phyloP scores from a whole-genome alignment of 2,329 filamentous ascomycete species.

The Calycina herbarum region DNA sequence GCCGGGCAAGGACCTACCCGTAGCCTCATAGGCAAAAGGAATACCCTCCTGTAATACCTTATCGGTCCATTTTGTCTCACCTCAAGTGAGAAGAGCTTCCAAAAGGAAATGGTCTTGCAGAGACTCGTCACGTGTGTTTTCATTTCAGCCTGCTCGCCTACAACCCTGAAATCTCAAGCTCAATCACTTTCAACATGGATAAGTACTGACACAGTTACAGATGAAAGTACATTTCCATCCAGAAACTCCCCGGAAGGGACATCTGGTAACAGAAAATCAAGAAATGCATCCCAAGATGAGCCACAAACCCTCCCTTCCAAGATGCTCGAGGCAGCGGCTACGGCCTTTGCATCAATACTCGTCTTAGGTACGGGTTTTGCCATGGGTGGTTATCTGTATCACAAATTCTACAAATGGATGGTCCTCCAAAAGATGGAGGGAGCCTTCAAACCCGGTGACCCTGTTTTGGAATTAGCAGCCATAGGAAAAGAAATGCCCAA shows the following conservation, averaged over 20 bases:
- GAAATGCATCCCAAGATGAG: constrained; percentile 21
- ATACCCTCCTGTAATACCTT: neutral
- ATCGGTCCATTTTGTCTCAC: neutral
- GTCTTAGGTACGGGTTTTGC: constrained; percentile 67
- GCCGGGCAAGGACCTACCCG: neutral
- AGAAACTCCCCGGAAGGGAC: neutral
- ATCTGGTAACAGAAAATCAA: neutral
- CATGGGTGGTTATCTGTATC: constrained; percentile 73
- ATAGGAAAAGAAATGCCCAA: constrained; percentile 56
- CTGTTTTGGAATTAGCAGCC: constrained; percentile 78
- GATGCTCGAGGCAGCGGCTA: constrained; percentile 73
- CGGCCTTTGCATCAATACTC: constrained; percentile 72
- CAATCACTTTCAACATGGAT: neutral
- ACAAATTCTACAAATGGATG: constrained; percentile 83
- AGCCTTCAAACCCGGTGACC: constrained; percentile 90
- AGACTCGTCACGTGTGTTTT: neutral
- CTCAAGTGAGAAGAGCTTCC: constrained; percentile 1
- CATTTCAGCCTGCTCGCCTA: neutral
- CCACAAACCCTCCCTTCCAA: constrained; percentile 43
- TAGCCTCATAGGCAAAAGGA: neutral
- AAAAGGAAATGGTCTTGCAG: neutral
- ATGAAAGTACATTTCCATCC: neutral
- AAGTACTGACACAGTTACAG: neutral
- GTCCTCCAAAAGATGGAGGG: constrained; percentile 91
- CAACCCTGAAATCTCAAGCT: neutral